Base-by-base conservation (phyloP, 352 stramenopile genomes). In the Pseudoperonospora humuli region DNA sequence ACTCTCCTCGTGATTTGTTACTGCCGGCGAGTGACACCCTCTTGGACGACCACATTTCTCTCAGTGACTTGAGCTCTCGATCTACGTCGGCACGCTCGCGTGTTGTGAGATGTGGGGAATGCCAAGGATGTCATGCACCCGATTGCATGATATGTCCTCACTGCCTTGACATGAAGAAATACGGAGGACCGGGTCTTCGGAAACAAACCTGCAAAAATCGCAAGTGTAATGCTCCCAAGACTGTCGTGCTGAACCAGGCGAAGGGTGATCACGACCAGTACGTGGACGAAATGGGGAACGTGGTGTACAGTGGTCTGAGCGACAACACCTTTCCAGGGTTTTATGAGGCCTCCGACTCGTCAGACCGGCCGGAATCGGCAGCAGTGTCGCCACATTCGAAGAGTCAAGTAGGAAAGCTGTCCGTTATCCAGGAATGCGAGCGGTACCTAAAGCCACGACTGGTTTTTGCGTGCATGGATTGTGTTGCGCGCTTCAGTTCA, bases 101-200 rank as follows among this genome's bases (percentile, higher is more conserved):
- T 25, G 69, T 89, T 3, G 79, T 87, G 67, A 70, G 80, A 7
- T 92, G 80, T 36, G 75, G 77, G 0, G 76, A 86, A 17, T 92
- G 80, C 32, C 50, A 65, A 14, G 80, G 80, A 3, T 92, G 80
- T 20, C 66, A 61, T 5, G 73, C 80, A 18, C 58, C 68, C 11
- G 79, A 91, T 37, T 91, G 79, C 46, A 61, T 85, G 58, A 84
- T 81, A 37, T 91, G 79, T 45, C 69, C 65, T 25, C 69, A 89
- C 40, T 91, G 79, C 33, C 56, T 74, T 40, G 79, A 91, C 35
- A 91, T 87, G 79, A 87, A 87, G 56, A 91, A 91, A 38, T 86
- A 89, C 29, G 79, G 79, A 45, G 79, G 79, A 15, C 79, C 76
- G 20, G 79, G 79, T 43, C 57, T 85, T 20, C 65, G 79, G 19